Conservation (phyloP, 192 early-diverging fungal genomes). For the Backusella mclennaniae region DNA sequence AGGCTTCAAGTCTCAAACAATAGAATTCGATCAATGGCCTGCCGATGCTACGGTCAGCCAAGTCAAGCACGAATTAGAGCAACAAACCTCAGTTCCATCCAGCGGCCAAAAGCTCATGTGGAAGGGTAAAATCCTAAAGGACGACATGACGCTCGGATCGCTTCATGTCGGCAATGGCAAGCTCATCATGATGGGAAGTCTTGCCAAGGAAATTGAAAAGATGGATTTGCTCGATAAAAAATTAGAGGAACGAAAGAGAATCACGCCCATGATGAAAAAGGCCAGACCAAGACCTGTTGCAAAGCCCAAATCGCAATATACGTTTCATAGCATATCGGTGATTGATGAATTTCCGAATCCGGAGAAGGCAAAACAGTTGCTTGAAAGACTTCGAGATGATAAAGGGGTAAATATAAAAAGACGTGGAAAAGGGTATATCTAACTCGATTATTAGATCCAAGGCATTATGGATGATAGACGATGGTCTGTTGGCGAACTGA, state of each 20-base stretch:
- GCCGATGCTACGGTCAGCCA: constrained; percentile 30
- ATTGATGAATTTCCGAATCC: constrained; percentile 54
- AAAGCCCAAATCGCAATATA: constrained; percentile 40
- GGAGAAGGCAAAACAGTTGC: constrained; percentile 52
- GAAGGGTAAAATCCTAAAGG: constrained; percentile 39
- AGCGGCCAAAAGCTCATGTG: constrained; percentile 54
- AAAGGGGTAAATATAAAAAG: constrained; percentile 34
- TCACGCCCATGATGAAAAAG: neutral
- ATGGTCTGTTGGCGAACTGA: constrained; percentile 67
- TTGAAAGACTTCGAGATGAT: constrained; percentile 70
- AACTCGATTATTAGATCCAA: constrained; percentile 24
- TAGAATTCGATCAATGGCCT: constrained; percentile 29
- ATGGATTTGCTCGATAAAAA: constrained; percentile 33
- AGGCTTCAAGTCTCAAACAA: constrained; percentile 31
- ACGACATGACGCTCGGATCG: constrained; percentile 17
- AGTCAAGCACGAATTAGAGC: constrained; percentile 41
- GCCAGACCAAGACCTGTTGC: neutral
- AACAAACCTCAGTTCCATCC: constrained; percentile 34
- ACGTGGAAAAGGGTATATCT: too few relatives aligned
- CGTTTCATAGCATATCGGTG: constrained; percentile 57
- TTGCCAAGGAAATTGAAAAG: constrained; percentile 31
- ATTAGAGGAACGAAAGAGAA: constrained; percentile 1
- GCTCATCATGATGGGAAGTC: constrained; percentile 56
- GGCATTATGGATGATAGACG: constrained; percentile 56
- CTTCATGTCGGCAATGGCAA: constrained; percentile 38